phyloP scores from a whole-genome alignment of 1,284 basidiomycete species.

The Trichosporon sp. region DNA sequence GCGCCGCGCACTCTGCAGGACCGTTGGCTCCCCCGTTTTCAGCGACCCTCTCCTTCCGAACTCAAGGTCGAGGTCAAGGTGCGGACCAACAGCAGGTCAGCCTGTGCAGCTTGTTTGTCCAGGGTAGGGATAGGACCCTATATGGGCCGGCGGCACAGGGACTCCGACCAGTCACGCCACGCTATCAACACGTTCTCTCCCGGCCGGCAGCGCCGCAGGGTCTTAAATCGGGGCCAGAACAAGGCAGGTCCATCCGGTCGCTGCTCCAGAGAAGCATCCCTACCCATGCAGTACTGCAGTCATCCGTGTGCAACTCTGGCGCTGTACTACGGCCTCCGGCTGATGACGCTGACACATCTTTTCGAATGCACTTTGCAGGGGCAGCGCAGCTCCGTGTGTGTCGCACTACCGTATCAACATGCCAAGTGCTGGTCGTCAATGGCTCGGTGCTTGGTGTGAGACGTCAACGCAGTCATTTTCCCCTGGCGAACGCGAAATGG shows the following conservation, averaged over 20 bases:
- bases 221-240: neutral
- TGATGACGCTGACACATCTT: neutral
- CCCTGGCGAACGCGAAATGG: neutral
- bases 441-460: too few species aligned
- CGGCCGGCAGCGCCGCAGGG: neutral
- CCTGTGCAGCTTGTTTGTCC: neutral
- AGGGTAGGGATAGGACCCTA: neutral
- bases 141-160: neutral
- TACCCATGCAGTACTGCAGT: too few species aligned
- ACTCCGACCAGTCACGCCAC: neutral
- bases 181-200: neutral
- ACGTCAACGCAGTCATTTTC: neutral
- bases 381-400: neutral
- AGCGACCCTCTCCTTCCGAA: neutral
- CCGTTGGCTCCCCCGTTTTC: neutral
- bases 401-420: too few species aligned
- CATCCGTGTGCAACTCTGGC: neutral
- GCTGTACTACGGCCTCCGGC: neutral
- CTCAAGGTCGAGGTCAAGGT: neutral
- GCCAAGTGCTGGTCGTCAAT: neutral
- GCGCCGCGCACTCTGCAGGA: too few species aligned
- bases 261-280: neutral
- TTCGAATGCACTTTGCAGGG: neutral
- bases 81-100: neutral
- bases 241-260: neutral